Evolutionary conservation across 169 alveolate genomes (phyloP).

Genomic region (Eimeria falciformis): DNA sequence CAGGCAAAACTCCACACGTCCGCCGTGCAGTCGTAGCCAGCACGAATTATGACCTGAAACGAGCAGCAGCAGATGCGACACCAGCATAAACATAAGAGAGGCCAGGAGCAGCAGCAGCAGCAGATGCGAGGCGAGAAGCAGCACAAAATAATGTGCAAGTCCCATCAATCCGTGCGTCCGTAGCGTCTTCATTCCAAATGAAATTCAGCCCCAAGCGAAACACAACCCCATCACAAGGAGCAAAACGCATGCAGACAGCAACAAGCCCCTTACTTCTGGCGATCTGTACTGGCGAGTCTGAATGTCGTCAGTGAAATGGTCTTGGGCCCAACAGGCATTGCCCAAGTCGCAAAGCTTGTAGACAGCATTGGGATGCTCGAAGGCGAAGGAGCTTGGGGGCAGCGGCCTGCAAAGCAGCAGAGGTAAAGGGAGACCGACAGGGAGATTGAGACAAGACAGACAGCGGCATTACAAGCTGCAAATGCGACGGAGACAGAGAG

Average conservation of each 20-base stretch:
- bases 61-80: background rate
- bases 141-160: conserved; percentile 42
- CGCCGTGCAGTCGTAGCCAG: conserved; percentile 96
- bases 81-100: background rate
- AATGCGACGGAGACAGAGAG: background rate
- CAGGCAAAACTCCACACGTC: conserved; percentile 99
- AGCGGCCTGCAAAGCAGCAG: conserved; percentile 58
- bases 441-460: background rate
- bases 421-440: background rate
- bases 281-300: conserved; percentile 98
- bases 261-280: conserved; percentile 93
- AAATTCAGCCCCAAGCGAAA: background rate
- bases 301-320: conserved; percentile 96
- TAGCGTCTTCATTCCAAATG: background rate
- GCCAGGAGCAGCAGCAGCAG: conserved; percentile 34
- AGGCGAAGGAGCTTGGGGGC: conserved; percentile 77
- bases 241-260: no score
- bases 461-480: conserved; percentile 3
- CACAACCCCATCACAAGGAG: background rate
- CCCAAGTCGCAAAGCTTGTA: conserved; percentile 98
- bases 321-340: conserved; percentile 98
- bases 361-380: conserved; percentile 85
- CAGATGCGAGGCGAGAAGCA: no score
- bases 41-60: conserved; percentile 91
- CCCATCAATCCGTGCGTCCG: background rate